Conservation (phyloP, 129 eudicot genomes). For the Saussurea involucrata region DNA sequence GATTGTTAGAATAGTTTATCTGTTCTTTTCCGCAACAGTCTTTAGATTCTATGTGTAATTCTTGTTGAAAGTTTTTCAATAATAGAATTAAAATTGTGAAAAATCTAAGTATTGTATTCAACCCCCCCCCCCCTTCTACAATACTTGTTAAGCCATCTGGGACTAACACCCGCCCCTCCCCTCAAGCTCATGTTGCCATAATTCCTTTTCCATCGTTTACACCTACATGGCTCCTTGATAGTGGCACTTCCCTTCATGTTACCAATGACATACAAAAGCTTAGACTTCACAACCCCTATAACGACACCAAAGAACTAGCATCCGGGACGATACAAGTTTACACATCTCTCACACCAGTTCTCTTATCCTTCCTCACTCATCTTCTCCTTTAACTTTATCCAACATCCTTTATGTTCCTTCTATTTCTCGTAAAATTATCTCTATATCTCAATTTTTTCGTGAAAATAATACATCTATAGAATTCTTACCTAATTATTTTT, state of each 20-base stretch:
- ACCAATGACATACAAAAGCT: background rate
- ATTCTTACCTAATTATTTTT: background rate
- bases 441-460: background rate
- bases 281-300: background rate
- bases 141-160: no score
- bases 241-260: background rate
- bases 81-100: no score
- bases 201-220: background rate
- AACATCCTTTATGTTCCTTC: background rate
- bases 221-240: background rate
- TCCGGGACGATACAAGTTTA: background rate
- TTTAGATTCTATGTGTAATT: no score
- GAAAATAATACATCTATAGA: background rate
- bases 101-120: no score
- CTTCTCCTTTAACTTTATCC: background rate
- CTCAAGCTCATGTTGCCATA: background rate
- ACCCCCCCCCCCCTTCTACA: no score
- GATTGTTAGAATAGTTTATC: no score
- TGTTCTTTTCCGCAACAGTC: no score
- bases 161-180: background rate
- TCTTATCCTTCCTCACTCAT: background rate
- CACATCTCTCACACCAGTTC: conserved; percentile 1
- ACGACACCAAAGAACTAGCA: background rate
- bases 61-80: no score
- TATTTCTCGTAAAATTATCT: background rate